Conservation (phyloP, 805 yeast species). For the Schizosaccharomyces lindneri region DNA sequence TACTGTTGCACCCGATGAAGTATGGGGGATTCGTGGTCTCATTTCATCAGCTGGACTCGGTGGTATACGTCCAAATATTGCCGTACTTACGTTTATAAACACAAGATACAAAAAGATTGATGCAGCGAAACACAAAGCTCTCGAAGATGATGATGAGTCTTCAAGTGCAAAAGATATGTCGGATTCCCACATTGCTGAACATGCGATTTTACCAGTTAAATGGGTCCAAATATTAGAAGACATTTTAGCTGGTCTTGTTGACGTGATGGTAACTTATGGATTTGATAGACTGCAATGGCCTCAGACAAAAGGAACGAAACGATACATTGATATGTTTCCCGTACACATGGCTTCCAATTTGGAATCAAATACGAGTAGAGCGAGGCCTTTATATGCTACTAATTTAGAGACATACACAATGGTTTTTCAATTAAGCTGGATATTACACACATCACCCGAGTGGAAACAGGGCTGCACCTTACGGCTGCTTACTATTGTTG, state of each 20-base stretch:
- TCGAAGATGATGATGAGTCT: background rate
- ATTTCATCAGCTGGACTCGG: conserved; percentile 90
- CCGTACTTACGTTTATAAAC: conserved; percentile 75
- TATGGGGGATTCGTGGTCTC: conserved; percentile 90
- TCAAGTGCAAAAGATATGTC: background rate
- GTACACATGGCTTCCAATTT: conserved; percentile 47
- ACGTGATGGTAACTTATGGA: conserved; percentile 84
- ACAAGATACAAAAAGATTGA: background rate
- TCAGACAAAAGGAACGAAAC: conserved; percentile 13
- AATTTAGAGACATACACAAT: conserved; percentile 90
- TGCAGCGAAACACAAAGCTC: background rate
- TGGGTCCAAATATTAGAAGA: conserved; percentile 92
- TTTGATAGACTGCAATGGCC: conserved; percentile 51
- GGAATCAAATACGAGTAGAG: background rate
- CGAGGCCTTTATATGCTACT: conserved; percentile 38
- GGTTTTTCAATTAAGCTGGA: conserved; percentile 81
- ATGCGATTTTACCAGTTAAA: conserved; percentile 11
- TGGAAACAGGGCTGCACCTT: conserved; percentile 53
- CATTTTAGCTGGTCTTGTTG: conserved; percentile 61
- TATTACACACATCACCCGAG: conserved; percentile 71
- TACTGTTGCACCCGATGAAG: conserved; percentile 60
- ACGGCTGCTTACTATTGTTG: conserved; percentile 79
- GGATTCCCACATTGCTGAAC: background rate
- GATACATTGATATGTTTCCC: conserved; percentile 72
- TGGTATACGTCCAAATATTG: conserved; percentile 91